These are phyloP conservation scores for Candida palmyrensis DNA, from an alignment of 805 yeast genomes.

Conservation along the genomic window DNA sequence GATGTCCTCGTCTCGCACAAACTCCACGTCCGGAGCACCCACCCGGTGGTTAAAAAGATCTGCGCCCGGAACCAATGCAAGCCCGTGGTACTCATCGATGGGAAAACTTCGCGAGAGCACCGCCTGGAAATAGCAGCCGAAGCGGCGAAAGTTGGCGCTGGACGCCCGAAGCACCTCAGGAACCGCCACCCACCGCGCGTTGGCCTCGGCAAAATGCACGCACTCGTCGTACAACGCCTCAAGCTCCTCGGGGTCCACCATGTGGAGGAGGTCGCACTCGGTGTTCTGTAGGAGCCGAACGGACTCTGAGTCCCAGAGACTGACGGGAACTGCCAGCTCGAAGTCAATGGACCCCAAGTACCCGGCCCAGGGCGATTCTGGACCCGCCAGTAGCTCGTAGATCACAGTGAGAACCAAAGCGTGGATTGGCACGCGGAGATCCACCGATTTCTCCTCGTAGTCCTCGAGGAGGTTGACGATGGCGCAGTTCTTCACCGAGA, in stretches of 20 bases:
- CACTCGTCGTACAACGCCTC: constrained; percentile 35
- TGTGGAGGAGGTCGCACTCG: constrained; percentile 56
- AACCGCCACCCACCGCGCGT: constrained; percentile 19
- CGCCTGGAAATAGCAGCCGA: constrained; percentile 55
- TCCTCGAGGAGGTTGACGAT: constrained; percentile 68
- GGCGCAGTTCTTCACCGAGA: constrained; percentile 54
- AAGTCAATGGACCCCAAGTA: constrained; percentile 54
- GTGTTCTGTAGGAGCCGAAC: constrained; percentile 51
- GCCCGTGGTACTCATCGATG: constrained; percentile 68
- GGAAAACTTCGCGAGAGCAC: constrained; percentile 78
- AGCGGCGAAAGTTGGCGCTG: constrained; percentile 22
- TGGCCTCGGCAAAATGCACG: constrained; percentile 34
- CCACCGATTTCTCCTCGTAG: constrained; percentile 22
- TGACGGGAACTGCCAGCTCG: constrained; percentile 22
- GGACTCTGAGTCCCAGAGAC: constrained; percentile 56
- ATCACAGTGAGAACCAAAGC: constrained; percentile 65
- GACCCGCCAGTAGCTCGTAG: constrained; percentile 58
- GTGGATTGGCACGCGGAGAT: constrained; percentile 46
- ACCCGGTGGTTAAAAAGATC: constrained; percentile 61
- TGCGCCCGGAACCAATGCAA: constrained; percentile 85
- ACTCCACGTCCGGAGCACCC: constrained; percentile 19
- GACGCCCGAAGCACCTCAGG: constrained; percentile 36
- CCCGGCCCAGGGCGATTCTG: constrained; percentile 74
- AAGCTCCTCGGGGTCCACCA: constrained; percentile 45
- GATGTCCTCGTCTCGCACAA: constrained; percentile 22